Percentiles rank a stretch among this genome's conserved stretches.
These are phyloP conservation scores for Syncephalastrum sp. DNA, from an alignment of 371 early-diverging fungal genomes.

Conservation along the genomic window DNA sequence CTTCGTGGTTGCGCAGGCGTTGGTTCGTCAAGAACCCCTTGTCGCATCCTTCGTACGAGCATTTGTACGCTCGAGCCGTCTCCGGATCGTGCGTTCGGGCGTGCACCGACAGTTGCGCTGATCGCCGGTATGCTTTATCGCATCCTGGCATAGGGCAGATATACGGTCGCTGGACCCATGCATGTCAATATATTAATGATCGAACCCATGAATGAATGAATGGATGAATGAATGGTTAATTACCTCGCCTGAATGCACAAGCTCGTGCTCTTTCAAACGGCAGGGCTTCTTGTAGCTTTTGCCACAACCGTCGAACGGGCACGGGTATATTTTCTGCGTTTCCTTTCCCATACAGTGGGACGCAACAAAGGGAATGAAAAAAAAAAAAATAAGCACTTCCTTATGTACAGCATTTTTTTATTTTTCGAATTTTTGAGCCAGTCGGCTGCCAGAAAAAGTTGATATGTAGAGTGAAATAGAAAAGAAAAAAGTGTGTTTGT, in stretches of 20 bases:
- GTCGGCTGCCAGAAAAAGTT: no score
- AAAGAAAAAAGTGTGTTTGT: no score
- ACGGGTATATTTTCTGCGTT: slow-evolving; percentile 5
- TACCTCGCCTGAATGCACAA: slow-evolving; percentile 66
- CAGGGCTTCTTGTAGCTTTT: slow-evolving; percentile 57
- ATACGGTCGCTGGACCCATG: slow-evolving; percentile 47
- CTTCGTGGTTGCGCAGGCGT: slow-evolving; percentile 49
- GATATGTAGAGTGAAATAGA: no score
- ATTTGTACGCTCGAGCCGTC: slow-evolving; percentile 35
- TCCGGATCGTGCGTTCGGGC: slow-evolving; percentile 48
- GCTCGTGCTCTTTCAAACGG: slow-evolving; percentile 54
- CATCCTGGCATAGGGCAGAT: slow-evolving; percentile 55
- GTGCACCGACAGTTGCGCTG: slow-evolving; percentile 60
- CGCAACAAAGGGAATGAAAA: no score
- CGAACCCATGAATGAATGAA: no score
- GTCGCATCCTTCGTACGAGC: slow-evolving; percentile 35
- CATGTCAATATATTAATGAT: no score
- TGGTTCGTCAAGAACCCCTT: slow-evolving; percentile 37
- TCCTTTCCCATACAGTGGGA: neutral
- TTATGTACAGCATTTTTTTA: no score
- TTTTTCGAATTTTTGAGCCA: no score
- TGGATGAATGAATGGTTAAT: neutral
- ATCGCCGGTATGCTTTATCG: slow-evolving; percentile 52
- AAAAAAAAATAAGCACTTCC: no score
- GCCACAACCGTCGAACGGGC: slow-evolving; percentile 31